A percentile compares a stretch with the other conserved stretches of the same genome.
phyloP scores from a whole-genome alignment of 495 filamentous ascomycete species.

The Tuber aestivum region DNA sequence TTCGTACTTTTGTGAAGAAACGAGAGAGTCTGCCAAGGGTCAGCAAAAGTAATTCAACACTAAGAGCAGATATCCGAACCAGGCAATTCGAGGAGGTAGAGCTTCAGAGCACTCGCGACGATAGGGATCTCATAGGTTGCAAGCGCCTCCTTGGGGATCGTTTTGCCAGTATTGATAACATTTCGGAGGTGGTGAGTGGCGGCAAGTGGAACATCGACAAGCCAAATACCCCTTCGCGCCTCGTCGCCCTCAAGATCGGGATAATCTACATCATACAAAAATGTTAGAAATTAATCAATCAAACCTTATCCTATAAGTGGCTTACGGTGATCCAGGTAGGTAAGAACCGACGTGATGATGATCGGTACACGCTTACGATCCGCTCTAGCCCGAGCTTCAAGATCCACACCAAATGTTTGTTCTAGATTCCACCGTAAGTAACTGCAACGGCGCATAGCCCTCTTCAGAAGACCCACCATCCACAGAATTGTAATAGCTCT shows the following conservation, averaged over 20 bases:
- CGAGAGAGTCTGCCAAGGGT: constrained; percentile 67
- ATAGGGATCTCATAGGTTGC: constrained; percentile 86
- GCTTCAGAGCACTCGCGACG: constrained; percentile 85
- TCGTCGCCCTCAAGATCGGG: constrained; percentile 97
- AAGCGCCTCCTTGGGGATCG: constrained; percentile 67
- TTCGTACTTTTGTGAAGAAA: constrained; percentile 97
- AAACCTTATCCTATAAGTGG: constrained; percentile 22
- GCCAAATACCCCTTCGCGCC: constrained; percentile 85
- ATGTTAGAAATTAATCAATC: constrained; percentile 19
- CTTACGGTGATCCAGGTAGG: constrained; percentile 82
- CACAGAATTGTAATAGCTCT: constrained; percentile 98
- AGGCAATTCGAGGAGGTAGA: constrained; percentile 92
- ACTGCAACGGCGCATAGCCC: neutral
- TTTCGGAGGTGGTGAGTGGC: constrained; percentile 80
- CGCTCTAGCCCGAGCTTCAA: constrained; percentile 85
- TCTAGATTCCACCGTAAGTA: constrained; percentile 51
- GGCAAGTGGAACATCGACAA: constrained; percentile 78
- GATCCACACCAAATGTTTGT: constrained; percentile 94
- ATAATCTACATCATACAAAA: constrained; percentile 60
- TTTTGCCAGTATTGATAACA: constrained; percentile 81
- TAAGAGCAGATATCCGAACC: constrained; percentile 51
- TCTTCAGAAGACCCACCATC: constrained; percentile 53
- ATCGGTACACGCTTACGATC: constrained; percentile 93
- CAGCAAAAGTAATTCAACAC: neutral
- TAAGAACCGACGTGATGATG: constrained; percentile 85